phyloP scores from a whole-genome alignment of 1,139 yeast genomes.

The Saccharomyces hybrid region DNA sequence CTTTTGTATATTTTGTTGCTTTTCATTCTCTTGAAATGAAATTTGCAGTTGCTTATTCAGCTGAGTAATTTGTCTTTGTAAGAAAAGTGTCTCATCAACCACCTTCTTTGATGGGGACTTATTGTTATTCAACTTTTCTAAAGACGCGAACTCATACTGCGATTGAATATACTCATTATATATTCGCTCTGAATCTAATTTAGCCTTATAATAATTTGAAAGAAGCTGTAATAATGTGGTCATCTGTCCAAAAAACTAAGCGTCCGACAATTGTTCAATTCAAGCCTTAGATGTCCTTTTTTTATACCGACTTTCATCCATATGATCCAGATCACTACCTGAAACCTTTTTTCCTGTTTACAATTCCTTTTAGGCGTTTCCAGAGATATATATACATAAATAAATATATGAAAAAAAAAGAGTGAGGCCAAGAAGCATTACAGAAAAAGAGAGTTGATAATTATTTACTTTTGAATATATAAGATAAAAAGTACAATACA shows the following conservation, averaged over 20 bases:
- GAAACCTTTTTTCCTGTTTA: too few relatives aligned
- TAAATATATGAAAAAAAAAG: too few relatives aligned
- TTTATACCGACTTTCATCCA: not conserved
- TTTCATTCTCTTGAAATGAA: slow-evolving; percentile 27
- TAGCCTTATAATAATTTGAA: slow-evolving; percentile 24
- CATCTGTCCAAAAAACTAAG: slow-evolving; percentile 12
- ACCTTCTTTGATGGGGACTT: slow-evolving; percentile 14
- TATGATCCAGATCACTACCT: not conserved
- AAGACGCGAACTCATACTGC: not conserved
- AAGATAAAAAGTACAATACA: not conserved
- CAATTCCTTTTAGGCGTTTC: not conserved
- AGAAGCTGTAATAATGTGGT: slow-evolving; percentile 22
- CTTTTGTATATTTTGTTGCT: slow-evolving; percentile 25
- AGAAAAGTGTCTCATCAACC: slow-evolving; percentile 19
- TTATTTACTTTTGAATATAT: not conserved
- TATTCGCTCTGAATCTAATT: slow-evolving; percentile 23
- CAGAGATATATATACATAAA: too few relatives aligned
- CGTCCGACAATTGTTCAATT: too few relatives aligned
- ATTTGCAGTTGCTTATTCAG: slow-evolving; percentile 27
- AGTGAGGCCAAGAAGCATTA: too few relatives aligned
- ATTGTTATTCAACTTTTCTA: slow-evolving; percentile 6
- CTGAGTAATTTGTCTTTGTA: slow-evolving; percentile 32
- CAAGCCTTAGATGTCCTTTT: too few relatives aligned
- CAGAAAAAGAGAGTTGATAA: not conserved
- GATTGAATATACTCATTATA: slow-evolving; percentile 11